Percentiles rank a stretch among this genome's conserved stretches.
Conservation (phyloP, 169 alveolate species). For the Plasmodium vivax region DNA sequence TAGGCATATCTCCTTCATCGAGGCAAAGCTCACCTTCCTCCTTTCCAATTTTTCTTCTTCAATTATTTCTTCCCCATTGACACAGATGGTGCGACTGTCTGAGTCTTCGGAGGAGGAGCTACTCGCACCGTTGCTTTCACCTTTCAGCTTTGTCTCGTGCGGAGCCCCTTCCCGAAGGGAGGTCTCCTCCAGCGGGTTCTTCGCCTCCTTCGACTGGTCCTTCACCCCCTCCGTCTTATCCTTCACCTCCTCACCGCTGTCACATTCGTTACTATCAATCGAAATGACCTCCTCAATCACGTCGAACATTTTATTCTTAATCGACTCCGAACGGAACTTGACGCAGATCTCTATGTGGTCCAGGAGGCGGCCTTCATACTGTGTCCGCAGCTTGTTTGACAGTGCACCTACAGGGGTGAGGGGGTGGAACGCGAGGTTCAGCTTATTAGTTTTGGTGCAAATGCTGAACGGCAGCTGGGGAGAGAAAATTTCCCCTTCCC, state of each 20-base stretch:
- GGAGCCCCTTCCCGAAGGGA: neutral
- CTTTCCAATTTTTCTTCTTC: constrained; percentile 54
- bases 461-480: neutral
- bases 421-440: neutral
- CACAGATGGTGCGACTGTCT: neutral
- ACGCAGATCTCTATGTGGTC: constrained; percentile 33
- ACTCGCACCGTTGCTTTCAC: neutral
- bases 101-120: neutral
- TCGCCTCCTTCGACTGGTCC: neutral
- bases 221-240: neutral
- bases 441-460: neutral
- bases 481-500: neutral
- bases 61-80: neutral
- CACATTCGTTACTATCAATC: neutral
- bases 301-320: constrained; percentile 5
- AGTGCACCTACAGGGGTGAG: constrained; percentile 14
- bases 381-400: constrained; percentile 37
- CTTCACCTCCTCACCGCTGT: neutral
- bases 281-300: neutral
- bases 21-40: constrained; percentile 69
- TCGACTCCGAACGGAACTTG: constrained; percentile 20
- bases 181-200: too few relatives aligned
- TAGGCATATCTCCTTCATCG: constrained; percentile 54
- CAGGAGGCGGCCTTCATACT: constrained; percentile 25
- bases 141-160: neutral